Evolutionary conservation across 345 rosid species (phyloP), one percentile per base, ranked within the genome.

Genomic region (Pistacia vera): DNA sequence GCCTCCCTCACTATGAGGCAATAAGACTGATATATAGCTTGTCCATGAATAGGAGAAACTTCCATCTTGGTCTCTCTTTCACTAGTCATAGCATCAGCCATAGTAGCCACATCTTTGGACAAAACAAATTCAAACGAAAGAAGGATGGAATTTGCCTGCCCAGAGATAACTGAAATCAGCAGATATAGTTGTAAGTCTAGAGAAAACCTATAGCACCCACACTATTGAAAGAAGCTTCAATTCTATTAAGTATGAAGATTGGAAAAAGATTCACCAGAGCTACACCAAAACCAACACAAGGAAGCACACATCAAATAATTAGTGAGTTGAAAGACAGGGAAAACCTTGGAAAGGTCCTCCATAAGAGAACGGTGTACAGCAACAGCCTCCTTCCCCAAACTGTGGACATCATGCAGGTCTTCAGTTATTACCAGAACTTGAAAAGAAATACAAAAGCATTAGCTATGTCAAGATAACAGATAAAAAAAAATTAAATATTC

Each of bases 351-450:
- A 80, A 94, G 93, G 75, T 87, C 89, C 71, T 88, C 92, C 90
- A 89, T 85, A 69, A 94, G 95, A 78, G 97, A 87, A 80, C 49
- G 81, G 63, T 92, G 91, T 71, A 87, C 77, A 48, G 89, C 84
- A 78, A 87, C 87, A 88, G 97, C 97, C 80, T 94, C 97, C 89
- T 89, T 92, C 77, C 97, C 98, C 80, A 91, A 77, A 68, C 86
- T 87, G 85, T 92, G 87, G 78, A 94, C 94, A 71, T 91, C 98
- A 75, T 90, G 97, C 82, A 94, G 86, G 84, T 91, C 97, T 83
- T 89, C 97, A 36, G 98, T 92, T 77, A 91, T 90, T 66, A 97
- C 93, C 81, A 92, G 86, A 80, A 94, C 95, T 97, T 94, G 81
- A 76, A 82, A 55, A 77, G 75, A 77, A 81, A 17, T 38, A 63